A percentile compares a stretch with the other conserved stretches of the same genome.
These are phyloP conservation scores for Fusarium pseudograminearum DNA, from an alignment of 2,329 filamentous ascomycete genomes.

Conservation along the genomic window DNA sequence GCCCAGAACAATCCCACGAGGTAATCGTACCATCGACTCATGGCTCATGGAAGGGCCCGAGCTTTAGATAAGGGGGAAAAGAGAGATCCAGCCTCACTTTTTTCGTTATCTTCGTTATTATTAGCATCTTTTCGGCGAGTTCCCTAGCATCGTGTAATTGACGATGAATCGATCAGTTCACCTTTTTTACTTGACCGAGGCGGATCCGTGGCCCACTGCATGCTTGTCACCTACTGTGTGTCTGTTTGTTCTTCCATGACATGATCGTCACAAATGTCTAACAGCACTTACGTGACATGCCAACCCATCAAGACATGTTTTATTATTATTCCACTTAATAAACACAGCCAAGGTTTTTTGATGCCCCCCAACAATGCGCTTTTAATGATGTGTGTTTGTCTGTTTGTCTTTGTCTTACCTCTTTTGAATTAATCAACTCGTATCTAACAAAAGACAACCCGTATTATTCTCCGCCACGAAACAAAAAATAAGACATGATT, in stretches of 20 bases:
- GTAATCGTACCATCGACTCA: slow-evolving; percentile 41
- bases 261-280: slow-evolving; percentile 15
- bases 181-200: slow-evolving; percentile 1
- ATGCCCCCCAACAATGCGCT: slow-evolving; percentile 20
- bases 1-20: slow-evolving; percentile 19
- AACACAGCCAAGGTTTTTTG: slow-evolving; percentile 11
- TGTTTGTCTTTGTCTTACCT: slow-evolving; percentile 22
- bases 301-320: neutral
- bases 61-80: slow-evolving; percentile 25
- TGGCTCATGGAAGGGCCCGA: slow-evolving; percentile 33
- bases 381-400: neutral
- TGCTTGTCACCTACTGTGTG: neutral
- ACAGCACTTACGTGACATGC: slow-evolving; percentile 9
- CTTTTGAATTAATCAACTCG: neutral
- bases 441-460: slow-evolving; percentile 8
- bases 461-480: neutral
- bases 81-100: slow-evolving; percentile 29
- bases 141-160: neutral
- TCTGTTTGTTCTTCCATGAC: slow-evolving; percentile 3
- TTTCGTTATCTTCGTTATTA: neutral
- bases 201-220: slow-evolving; percentile 24
- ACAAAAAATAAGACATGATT: neutral
- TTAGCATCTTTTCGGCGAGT: slow-evolving; percentile 4
- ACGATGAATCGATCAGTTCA: slow-evolving; percentile 29
- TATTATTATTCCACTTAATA: neutral